Evolutionary conservation across 345 rosid genomes (phyloP).

Genomic region (Hypericum androsaemum): DNA sequence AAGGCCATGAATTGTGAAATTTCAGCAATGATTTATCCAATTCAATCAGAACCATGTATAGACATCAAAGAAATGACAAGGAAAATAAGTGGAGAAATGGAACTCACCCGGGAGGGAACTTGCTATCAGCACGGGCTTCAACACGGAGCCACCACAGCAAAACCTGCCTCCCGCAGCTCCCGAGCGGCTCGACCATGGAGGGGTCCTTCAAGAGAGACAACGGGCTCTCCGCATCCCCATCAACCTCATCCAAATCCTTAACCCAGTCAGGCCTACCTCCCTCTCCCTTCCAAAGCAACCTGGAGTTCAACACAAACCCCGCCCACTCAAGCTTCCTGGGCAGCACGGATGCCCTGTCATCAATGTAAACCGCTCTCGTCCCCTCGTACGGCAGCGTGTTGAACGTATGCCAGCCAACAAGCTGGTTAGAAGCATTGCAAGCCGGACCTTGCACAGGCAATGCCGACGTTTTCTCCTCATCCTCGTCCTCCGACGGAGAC

Average conservation of each 20-base stretch:
- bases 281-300: constrained; percentile 75
- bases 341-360: constrained; percentile 73
- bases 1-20: too few relatives aligned
- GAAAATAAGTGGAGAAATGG: constrained; percentile 2
- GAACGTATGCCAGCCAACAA: constrained; percentile 87
- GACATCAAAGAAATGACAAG: not conserved
- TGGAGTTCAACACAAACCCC: constrained; percentile 86
- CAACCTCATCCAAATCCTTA: constrained; percentile 47
- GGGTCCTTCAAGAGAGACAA: constrained; percentile 58
- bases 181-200: constrained; percentile 81
- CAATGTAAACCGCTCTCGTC: constrained; percentile 56
- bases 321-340: constrained; percentile 92
- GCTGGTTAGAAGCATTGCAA: constrained; percentile 56
- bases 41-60: not conserved
- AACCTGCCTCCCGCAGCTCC: constrained; percentile 86
- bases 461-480: constrained; percentile 26
- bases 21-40: too few relatives aligned
- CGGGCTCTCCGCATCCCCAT: constrained; percentile 59
- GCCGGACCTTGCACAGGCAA: constrained; percentile 96
- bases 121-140: constrained; percentile 99
- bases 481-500: constrained; percentile 26
- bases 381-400: constrained; percentile 51
- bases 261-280: constrained; percentile 72
- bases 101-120: constrained; percentile 85
- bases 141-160: constrained; percentile 99